Base-by-base conservation (phyloP, 2,329 filamentous ascomycete genomes). In the Colletotrichum neosansevieriae region DNA sequence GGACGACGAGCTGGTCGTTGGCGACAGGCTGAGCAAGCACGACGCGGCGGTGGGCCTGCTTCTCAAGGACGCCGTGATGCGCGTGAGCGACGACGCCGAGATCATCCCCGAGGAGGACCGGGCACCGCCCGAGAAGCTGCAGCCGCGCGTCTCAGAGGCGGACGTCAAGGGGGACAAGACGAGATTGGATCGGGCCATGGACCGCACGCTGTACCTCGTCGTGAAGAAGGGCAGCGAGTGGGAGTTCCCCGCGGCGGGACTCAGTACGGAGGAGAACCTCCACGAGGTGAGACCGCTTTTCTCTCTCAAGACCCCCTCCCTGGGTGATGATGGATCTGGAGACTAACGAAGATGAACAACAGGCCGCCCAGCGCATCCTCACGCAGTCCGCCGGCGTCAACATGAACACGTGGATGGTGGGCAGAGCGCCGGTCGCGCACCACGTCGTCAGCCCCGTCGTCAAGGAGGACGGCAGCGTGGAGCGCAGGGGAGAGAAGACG, bases 361-460 rank as follows among this genome's bases (percentile, higher is more conserved):
- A 99, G 96, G 91, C 93, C 50, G 94, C 95, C 42, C 88, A 94
- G 76, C 88, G 94, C 69, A 89, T 94, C 62, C 85, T 98, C 24
- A 85, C 91, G 59, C 86, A 93, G 74, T 85, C 93, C 3, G 94
- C 91, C 10, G 96, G 96, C 67, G 82, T 92, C 70, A 97, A 99
- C 85, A 98, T 99, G 94, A 98, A 98, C 84, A 98, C 94, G 63
- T 99, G 96, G 94, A 89, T 98, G 73, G 92, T 99, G 58, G 95
- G 94, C 69, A 94, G 94, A 74, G 92, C 92, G 67, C 96, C 96
- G 11, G 88, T 98, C 67, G 95, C 94, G 29, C 92, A 98, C 81
- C 82, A 92, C 75, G 85, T 92, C 72, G 83, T 82, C 70, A 82
- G 88, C 71, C 85, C 85, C 73, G 73, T 79, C 74, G 74, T 83